These are phyloP conservation scores for Trichoderma citrinoviride DNA, from an alignment of 2,329 filamentous ascomycete species.

Conservation along the genomic window DNA sequence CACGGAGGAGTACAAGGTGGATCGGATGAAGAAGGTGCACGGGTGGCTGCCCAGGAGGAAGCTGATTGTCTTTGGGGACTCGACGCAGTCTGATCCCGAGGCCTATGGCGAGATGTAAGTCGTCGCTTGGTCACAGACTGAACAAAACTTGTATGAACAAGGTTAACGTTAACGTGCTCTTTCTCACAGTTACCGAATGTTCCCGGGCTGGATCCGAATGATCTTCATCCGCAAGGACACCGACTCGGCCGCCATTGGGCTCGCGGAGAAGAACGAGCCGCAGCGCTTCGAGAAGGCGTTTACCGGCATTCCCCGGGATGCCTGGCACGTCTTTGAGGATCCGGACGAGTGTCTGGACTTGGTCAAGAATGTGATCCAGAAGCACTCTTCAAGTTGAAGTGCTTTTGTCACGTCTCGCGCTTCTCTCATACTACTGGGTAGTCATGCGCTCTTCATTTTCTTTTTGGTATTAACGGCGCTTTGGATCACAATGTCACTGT, in stretches of 20 bases:
- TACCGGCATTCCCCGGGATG: conserved; percentile 62
- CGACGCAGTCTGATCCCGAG: conserved; percentile 87
- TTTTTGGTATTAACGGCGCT: not conserved
- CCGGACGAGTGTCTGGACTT: conserved; percentile 59
- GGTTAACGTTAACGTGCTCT: not conserved
- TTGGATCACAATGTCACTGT: not conserved
- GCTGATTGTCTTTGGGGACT: conserved; percentile 85
- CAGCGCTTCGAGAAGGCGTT: conserved; percentile 83
- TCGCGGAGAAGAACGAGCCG: conserved; percentile 70
- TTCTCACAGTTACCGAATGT: conserved; percentile 52
- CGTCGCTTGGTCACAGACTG: no score
- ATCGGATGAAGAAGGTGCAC: conserved; percentile 74
- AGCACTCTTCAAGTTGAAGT: not conserved
- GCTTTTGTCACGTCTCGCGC: not conserved
- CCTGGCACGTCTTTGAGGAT: conserved; percentile 82
- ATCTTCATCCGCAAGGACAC: conserved; percentile 85
- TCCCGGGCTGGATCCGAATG: conserved; percentile 73
- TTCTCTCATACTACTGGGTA: not conserved
- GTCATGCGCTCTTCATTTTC: no score
- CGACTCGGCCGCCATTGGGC: conserved; percentile 66
- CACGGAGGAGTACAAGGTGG: conserved; percentile 82
- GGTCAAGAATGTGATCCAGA: conserved; percentile 30
- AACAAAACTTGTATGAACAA: not conserved
- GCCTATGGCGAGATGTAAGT: conserved; percentile 77
- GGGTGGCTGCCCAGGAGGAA: conserved; percentile 74